Evolutionary conservation across 441 rosid species (phyloP).

Genomic region (Metrosideros polymorpha): DNA sequence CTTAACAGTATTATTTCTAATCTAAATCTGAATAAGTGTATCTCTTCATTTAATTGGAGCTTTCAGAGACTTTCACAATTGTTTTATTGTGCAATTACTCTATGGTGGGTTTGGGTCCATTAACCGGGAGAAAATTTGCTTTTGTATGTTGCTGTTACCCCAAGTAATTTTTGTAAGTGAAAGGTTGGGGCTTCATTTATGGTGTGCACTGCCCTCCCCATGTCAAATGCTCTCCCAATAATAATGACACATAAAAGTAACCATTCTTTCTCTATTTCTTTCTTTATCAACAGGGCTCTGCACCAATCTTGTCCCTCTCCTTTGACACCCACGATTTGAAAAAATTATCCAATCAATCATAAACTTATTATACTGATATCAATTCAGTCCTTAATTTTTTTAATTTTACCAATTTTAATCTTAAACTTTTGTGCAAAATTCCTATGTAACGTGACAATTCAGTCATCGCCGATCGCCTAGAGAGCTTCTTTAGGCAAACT

Average conservation of each 20-base stretch:
- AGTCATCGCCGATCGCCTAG: not conserved
- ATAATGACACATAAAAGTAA: not conserved
- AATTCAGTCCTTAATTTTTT: not conserved
- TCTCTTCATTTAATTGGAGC: not conserved
- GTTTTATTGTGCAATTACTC: not conserved
- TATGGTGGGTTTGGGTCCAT: not conserved
- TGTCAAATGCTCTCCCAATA: not conserved
- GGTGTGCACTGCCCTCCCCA: not conserved
- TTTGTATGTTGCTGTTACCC: not conserved
- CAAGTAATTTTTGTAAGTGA: not conserved
- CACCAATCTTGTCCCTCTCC: not conserved
- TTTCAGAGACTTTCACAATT: not conserved
- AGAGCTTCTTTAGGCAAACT: not conserved
- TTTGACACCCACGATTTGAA: not conserved
- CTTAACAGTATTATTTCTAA: not conserved
- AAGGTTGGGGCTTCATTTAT: not conserved
- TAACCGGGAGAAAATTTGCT: not conserved
- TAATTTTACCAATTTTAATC: not conserved
- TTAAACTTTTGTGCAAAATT: not conserved
- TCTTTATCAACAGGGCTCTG: not conserved
- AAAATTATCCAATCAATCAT: not conserved
- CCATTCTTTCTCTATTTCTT: not conserved
- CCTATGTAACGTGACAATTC: accelerated
- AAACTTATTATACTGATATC: not conserved
- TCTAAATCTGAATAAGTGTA: not conserved